Evolutionary conservation across 2,329 filamentous ascomycete species (phyloP).

Genomic region (Alternaria brassicae): DNA sequence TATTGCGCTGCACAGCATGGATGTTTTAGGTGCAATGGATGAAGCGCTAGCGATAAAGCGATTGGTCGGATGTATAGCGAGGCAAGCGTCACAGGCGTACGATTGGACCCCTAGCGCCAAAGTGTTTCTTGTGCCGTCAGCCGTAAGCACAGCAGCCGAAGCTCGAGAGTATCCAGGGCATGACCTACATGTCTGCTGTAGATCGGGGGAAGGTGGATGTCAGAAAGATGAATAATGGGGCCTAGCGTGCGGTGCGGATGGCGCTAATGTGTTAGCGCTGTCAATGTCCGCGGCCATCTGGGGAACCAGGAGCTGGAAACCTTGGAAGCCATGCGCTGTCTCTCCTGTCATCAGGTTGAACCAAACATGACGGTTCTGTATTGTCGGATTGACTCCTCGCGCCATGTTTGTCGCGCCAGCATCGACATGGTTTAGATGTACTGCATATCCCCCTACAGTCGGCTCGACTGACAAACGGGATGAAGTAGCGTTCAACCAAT

Average conservation of each 20-base stretch:
- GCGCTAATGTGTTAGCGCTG: not conserved
- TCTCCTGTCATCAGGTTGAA: not conserved
- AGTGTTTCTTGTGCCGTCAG: not conserved
- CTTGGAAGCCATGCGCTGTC: not conserved
- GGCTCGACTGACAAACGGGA: not conserved
- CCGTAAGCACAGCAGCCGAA: not conserved
- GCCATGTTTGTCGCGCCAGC: not conserved
- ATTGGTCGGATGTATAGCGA: not conserved
- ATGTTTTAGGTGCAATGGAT: not conserved
- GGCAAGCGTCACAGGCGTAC: not conserved
- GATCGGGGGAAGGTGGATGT: not conserved
- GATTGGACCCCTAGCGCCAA: not conserved
- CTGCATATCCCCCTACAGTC: not conserved
- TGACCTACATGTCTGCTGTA: not conserved
- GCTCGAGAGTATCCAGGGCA: not conserved
- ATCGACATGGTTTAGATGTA: not conserved
- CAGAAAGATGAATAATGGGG: not conserved
- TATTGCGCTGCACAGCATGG: not conserved
- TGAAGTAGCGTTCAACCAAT: constrained; percentile 14
- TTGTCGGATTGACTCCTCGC: not conserved
- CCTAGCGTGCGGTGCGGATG: not conserved
- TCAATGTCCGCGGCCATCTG: not conserved
- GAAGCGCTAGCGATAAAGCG: not conserved
- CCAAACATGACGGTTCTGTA: not conserved
- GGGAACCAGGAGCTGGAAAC: not conserved